Conservation (phyloP, 495 filamentous ascomycete genomes). For the Chaetomium tenue region DNA sequence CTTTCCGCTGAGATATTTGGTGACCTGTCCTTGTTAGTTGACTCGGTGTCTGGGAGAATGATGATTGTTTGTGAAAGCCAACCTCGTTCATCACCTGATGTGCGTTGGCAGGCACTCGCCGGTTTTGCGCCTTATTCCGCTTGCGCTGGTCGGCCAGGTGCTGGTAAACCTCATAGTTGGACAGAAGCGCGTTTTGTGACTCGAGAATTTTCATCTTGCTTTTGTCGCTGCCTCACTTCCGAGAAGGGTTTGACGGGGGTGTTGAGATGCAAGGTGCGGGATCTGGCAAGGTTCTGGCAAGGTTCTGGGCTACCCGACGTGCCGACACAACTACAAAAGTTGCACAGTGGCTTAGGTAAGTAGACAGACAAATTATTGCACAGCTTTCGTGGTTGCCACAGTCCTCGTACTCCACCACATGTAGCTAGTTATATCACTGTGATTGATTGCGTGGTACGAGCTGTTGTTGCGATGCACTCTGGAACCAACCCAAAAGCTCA, state of each 20-base stretch:
- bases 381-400: background rate
- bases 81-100: slow-evolving; percentile 34
- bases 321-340: background rate
- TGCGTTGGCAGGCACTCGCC: slow-evolving; percentile 43
- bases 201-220: slow-evolving; percentile 51
- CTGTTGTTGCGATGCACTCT: background rate
- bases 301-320: too few relatives aligned
- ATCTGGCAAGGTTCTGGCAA: background rate
- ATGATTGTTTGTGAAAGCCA: background rate
- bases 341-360: background rate
- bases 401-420: background rate
- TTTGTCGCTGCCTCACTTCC: background rate
- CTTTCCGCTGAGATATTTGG: slow-evolving; percentile 40
- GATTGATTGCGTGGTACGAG: background rate
- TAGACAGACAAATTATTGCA: background rate
- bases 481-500: too few relatives aligned
- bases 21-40: slow-evolving; percentile 29
- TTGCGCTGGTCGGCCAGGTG: slow-evolving; percentile 44
- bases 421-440: background rate
- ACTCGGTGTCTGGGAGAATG: too few relatives aligned
- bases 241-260: background rate
- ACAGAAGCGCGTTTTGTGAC: slow-evolving; percentile 45
- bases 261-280: background rate
- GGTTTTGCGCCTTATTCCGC: slow-evolving; percentile 40
- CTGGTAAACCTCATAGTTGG: slow-evolving; percentile 52